Base-by-base conservation (phyloP, 192 early-diverging fungal species). In the Chytriomyces sp. region DNA sequence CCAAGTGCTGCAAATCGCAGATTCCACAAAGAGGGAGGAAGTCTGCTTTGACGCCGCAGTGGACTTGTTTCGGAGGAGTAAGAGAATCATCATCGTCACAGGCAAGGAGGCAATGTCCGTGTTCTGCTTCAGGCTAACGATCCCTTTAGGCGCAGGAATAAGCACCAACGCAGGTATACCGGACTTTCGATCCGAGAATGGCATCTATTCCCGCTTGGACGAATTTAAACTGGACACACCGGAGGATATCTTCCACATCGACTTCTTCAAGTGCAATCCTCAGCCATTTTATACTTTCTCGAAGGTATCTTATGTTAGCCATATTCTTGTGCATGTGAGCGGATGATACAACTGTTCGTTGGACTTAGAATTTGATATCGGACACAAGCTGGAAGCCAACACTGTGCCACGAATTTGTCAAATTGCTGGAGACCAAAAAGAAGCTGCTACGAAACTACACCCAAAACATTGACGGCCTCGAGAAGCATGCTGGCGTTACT, bases 261-360 rank as follows among this genome's bases (percentile, higher is more conserved):
- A 94, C n/a, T 96, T 92, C 74, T 98, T 98, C 79, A 78, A 87
- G 45, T 87, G 91, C 45, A 86, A 88, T 50, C 97, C 97, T 6
- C 88, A 97, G 66, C 91, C 94, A 8, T 99, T 99, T 80, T 99
- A 97, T 76, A 95, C 97, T 2, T 99, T 99, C 86, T 95, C 96
- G 1, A 87, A 89, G 81, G 85, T 87, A 53, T 24, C 50, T 53
- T 46, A 72, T 62, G 16, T 10, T 47, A 16, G 5, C 8, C 23
- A 28, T 50, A 35, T 70, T 57, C n/a, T 3, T 16, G 3, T 7
- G 76, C 61, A 1, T 18, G 49, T 23, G 10, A 48, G 6, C 11
- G 48, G 7, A 47, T 28, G 1, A 11, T 11, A 45, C 6, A 62
- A 48, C 57, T 45, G 18, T 45, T 47, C 67, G 46, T 59, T 9